Base-by-base conservation (phyloP, 345 rosid genomes). In the Aethionema arabicum region DNA sequence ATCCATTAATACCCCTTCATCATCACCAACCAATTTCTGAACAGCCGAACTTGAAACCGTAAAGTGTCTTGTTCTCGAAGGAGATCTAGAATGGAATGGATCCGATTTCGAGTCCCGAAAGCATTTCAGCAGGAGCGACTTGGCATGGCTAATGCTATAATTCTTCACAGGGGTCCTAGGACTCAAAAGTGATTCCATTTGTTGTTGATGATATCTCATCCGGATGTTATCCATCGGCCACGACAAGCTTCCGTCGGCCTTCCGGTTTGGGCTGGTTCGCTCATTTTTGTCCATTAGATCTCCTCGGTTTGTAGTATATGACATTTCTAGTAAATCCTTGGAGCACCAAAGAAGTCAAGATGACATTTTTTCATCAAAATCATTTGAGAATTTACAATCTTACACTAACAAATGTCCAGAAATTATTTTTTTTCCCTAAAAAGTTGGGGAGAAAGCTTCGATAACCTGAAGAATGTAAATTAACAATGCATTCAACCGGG, bases 1-100 rank as follows among this genome's bases (percentile, higher is more conserved):
- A 65, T 90, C 97, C 81, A 82, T 77, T 44, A 90, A 85, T 11
- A 87, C 21, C 52, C 83, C 87, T 21, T 80, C 87, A 65, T 72
- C 55, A 50, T 50, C 55, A 2, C 27, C 27, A 21, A 21, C 27
- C 51, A 61, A 27, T 11, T 68, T 76, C 13, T 75, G 69, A 13
- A 76, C 58, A 4, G 70, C 74, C 0, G 74, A 56, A 41, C 30
- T 56, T 5, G 64, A 33, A 49, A 32, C 59, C 13, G 38, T 52
- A 8, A 70, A 41, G 27, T 52, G 62, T 32, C 43, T 35, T 5
- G 27, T 21, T 21, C 27, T 21, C 27, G 27, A 21, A 21, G 27
- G 27, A 21, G 27, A 21, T 2, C 38, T 55, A 69, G 39, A 52
- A 46, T 68, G 52, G 30, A 55, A 2, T 41, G 74, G 69, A 56